phyloP scores from a whole-genome alignment of 2,329 filamentous ascomycete genomes.

The Paracamarosporium sp. region DNA sequence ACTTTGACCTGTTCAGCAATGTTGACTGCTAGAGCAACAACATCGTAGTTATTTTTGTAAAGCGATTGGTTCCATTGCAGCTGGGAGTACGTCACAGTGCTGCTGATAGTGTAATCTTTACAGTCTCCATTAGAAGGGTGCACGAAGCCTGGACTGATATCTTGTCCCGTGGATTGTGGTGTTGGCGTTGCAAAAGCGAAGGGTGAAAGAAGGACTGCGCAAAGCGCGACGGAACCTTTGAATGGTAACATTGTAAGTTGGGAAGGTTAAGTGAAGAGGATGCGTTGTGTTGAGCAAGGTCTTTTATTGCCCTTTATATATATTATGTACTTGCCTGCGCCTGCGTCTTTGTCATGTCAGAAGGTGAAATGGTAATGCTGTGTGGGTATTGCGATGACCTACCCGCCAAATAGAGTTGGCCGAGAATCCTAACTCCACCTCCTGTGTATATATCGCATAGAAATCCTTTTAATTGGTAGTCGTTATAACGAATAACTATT shows the following conservation, averaged over 20 bases:
- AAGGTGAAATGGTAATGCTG: too few relatives aligned
- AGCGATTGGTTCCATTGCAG: neutral
- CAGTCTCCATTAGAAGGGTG: slow-evolving; percentile 6
- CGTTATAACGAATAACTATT: neutral
- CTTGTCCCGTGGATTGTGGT: too few relatives aligned
- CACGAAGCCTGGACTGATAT: neutral
- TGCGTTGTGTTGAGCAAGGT: neutral
- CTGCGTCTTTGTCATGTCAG: too few relatives aligned
- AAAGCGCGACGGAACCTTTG: neutral
- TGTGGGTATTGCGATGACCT: too few relatives aligned
- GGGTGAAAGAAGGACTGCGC: neutral
- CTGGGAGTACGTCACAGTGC: neutral
- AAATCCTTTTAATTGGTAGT: neutral
- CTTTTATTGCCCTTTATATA: neutral
- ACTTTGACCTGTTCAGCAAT: neutral
- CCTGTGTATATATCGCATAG: neutral
- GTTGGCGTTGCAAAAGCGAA: neutral
- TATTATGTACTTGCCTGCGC: neutral
- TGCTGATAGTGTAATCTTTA: neutral
- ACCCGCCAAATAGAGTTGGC: too few relatives aligned
- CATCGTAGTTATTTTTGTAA: slow-evolving; percentile 1
- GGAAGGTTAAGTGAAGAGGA: neutral
- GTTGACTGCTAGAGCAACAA: neutral
- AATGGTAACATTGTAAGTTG: neutral
- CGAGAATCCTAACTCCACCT: too few relatives aligned